Evolutionary conservation across 768 basidiomycete genomes (phyloP).

Genomic region (Dendrothele bispora): DNA sequence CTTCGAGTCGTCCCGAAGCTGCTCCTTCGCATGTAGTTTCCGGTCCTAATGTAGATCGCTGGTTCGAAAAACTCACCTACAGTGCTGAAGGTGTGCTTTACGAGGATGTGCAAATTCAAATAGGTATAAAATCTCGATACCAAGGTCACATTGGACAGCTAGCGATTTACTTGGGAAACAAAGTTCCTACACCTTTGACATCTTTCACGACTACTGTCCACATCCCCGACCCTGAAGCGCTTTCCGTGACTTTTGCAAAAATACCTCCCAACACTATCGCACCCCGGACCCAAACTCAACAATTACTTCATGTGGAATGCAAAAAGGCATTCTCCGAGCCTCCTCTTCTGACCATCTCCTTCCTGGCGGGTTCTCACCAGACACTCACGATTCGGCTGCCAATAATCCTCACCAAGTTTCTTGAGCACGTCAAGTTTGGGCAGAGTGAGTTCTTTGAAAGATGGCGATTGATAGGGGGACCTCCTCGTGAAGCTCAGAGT

Average conservation of each 20-base stretch:
- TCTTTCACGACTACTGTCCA: slow-evolving; percentile 86
- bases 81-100: slow-evolving; percentile 86
- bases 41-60: slow-evolving; percentile 79
- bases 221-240: slow-evolving; percentile 69
- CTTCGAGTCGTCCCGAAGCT: slow-evolving; percentile 19
- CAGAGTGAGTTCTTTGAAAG: slow-evolving; percentile 92
- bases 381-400: slow-evolving; percentile 83
- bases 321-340: slow-evolving; percentile 77
- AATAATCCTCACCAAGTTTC: slow-evolving; percentile 86
- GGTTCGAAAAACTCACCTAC: slow-evolving; percentile 85
- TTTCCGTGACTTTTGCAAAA: slow-evolving; percentile 86
- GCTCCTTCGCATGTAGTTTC: slow-evolving; percentile 51
- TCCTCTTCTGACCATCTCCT: slow-evolving; percentile 85
- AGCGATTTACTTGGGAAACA: slow-evolving; percentile 96
- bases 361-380: slow-evolving; percentile 90
- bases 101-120: slow-evolving; percentile 93
- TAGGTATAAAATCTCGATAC: slow-evolving; percentile 95
- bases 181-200: slow-evolving; percentile 83
- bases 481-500: slow-evolving; percentile 87
- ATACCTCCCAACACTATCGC: slow-evolving; percentile 82
- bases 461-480: slow-evolving; percentile 96
- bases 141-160: slow-evolving; percentile 93
- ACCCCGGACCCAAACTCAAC: slow-evolving; percentile 87
- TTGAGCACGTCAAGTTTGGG: slow-evolving; percentile 88
- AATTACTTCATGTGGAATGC: slow-evolving; percentile 93